phyloP scores from a whole-genome alignment of 2,329 filamentous ascomycete genomes.

The Xylariaceae sp. region DNA sequence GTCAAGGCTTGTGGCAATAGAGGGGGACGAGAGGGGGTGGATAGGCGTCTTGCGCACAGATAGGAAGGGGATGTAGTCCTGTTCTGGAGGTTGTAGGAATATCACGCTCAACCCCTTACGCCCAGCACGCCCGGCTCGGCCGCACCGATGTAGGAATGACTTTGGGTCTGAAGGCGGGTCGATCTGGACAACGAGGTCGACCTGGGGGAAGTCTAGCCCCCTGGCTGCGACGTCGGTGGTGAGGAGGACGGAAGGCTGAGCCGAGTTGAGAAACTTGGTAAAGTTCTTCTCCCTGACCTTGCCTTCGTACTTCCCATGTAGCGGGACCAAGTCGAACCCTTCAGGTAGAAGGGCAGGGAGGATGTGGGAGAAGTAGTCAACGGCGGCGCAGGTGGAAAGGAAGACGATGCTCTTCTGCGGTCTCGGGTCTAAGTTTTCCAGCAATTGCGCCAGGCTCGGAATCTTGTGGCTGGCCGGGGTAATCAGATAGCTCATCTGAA shows the following conservation, averaged over 20 bases:
- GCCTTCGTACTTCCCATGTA: conserved; percentile 90
- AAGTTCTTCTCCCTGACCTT: conserved; percentile 91
- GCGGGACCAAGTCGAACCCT: conserved; percentile 70
- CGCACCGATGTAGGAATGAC: conserved; percentile 91
- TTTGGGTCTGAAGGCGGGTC: conserved; percentile 86
- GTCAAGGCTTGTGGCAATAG: conserved; percentile 58
- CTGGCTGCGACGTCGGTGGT: conserved; percentile 92
- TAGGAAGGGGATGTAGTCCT: conserved; percentile 87
- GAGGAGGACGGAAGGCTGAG: conserved; percentile 77
- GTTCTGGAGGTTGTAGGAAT: conserved; percentile 81
- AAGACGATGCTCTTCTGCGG: conserved; percentile 90
- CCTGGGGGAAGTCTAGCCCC: conserved; percentile 87
- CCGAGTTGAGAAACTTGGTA: conserved; percentile 72
- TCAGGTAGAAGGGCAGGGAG: conserved; percentile 72
- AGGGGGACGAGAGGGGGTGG: conserved; percentile 59
- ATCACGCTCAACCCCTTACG: conserved; percentile 83
- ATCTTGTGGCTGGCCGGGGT: conserved; percentile 79
- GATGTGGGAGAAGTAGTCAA: conserved; percentile 89
- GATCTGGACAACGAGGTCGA: conserved; percentile 88
- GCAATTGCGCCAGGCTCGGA: conserved; percentile 70
- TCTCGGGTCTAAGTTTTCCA: conserved; percentile 68
- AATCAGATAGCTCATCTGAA: conserved; percentile 87
- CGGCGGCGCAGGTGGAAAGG: conserved; percentile 88
- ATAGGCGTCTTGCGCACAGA: conserved; percentile 87
- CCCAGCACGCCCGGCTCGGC: conserved; percentile 86